A percentile compares a stretch with the other conserved stretches of the same genome.
These are phyloP conservation scores for Cyphellophora attinorum DNA, from an alignment of 2,329 filamentous ascomycete species.

Conservation along the genomic window DNA sequence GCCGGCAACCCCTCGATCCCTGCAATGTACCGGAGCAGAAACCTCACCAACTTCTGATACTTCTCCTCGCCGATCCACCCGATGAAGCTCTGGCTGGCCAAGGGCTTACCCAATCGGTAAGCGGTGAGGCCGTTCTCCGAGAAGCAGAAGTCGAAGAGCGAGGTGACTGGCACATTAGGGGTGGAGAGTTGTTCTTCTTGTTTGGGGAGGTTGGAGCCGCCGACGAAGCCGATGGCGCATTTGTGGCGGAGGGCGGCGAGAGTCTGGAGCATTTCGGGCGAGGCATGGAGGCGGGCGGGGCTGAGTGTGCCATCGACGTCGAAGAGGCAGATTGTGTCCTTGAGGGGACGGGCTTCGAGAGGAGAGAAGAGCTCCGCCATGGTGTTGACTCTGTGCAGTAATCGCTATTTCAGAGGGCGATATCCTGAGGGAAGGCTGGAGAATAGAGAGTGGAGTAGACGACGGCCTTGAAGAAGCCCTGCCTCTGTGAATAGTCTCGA, in stretches of 20 bases:
- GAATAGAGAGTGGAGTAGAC: too few relatives aligned
- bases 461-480: too few relatives aligned
- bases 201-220: conserved; percentile 83
- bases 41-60: conserved; percentile 54
- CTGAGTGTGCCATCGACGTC: conserved; percentile 94
- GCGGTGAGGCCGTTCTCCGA: conserved; percentile 92
- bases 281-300: conserved; percentile 64
- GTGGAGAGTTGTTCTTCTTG: conserved; percentile 92
- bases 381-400: conserved; percentile 1
- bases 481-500: too few relatives aligned
- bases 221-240: conserved; percentile 76
- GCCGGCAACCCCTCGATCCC: conserved; percentile 48
- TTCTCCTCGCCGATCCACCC: conserved; percentile 76
- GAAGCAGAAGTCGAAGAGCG: conserved; percentile 96
- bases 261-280: conserved; percentile 72
- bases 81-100: conserved; percentile 81
- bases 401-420: too few relatives aligned
- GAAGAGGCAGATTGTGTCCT: conserved; percentile 91
- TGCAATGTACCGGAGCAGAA: conserved; percentile 51
- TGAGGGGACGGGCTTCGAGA: conserved; percentile 72
- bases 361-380: conserved; percentile 50
- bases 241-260: conserved; percentile 75
- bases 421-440: too few relatives aligned
- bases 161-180: conserved; percentile 57
- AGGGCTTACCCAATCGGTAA: conserved; percentile 67